Conservation (phyloP, 2,329 filamentous ascomycete genomes). For the Neonectria faginata region DNA sequence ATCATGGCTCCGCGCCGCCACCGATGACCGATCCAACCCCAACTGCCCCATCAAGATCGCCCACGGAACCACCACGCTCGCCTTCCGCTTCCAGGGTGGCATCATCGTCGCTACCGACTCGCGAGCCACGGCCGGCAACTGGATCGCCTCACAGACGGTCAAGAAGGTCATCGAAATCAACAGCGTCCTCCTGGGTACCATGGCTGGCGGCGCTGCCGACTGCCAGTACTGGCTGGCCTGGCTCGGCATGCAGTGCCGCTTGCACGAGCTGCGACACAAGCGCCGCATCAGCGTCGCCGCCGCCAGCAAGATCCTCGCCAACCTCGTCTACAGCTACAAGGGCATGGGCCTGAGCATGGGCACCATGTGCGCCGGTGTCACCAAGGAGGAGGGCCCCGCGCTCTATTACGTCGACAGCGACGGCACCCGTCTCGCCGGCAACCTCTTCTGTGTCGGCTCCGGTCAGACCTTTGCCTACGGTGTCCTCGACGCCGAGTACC, state of each 20-base stretch:
- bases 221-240: conserved; percentile 99
- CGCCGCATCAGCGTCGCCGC: conserved; percentile 97
- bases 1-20: conserved; percentile 95
- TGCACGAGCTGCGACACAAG: conserved; percentile 99
- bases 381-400: conserved; percentile 92
- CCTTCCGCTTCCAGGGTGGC: conserved; percentile 97
- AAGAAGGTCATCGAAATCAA: conserved; percentile 99
- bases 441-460: conserved; percentile 97
- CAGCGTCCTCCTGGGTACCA: conserved; percentile 91
- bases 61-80: conserved; percentile 97
- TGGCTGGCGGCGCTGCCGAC: conserved; percentile 98
- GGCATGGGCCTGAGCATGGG: conserved; percentile 99
- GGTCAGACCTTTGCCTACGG: conserved; percentile 99
- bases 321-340: conserved; percentile 98
- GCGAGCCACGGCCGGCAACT: conserved; percentile 95
- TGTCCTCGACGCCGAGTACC: conserved; percentile 95
- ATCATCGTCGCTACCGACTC: conserved; percentile 99
- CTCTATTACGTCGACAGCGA: conserved; percentile 98
- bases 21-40: conserved; percentile 96
- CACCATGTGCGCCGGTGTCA: conserved; percentile 98
- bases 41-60: conserved; percentile 99
- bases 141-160: conserved; percentile 99
- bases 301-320: conserved; percentile 97
- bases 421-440: conserved; percentile 90
- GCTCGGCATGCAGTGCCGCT: conserved; percentile 97